phyloP scores from a whole-genome alignment of 805 yeast genomes.

The Barnettozyma populi region DNA sequence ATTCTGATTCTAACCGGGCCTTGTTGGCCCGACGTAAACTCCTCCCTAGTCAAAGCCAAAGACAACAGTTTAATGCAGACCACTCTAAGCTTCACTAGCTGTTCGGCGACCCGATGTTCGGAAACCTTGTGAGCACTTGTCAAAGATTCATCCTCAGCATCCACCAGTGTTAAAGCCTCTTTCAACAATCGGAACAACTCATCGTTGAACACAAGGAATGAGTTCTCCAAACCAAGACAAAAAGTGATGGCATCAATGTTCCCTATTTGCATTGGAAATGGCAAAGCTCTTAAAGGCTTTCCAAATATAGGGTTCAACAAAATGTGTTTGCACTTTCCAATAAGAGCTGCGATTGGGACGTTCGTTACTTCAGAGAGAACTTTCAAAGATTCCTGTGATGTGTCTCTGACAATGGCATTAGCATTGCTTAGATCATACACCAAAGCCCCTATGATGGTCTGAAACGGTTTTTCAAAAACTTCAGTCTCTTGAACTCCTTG shows the following conservation, averaged over 20 bases:
- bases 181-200: conserved; percentile 78
- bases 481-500: conserved; percentile 53
- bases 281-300: conserved; percentile 92
- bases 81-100: conserved; percentile 78
- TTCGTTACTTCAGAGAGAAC: conserved; percentile 65
- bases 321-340: conserved; percentile 77
- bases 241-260: conserved; percentile 96
- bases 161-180: conserved; percentile 91
- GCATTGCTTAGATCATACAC: conserved; percentile 93
- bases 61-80: conserved; percentile 84
- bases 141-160: conserved; percentile 94
- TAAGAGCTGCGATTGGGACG: conserved; percentile 66
- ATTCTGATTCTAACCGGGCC: conserved; percentile 79
- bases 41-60: conserved; percentile 78
- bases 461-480: conserved; percentile 64
- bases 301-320: conserved; percentile 92
- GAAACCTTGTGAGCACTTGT: conserved; percentile 81
- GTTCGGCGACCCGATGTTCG: conserved; percentile 86
- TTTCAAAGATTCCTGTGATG: conserved; percentile 66
- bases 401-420: conserved; percentile 72
- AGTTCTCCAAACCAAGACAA: conserved; percentile 73
- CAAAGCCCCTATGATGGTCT: conserved; percentile 77
- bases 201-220: conserved; percentile 82
- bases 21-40: conserved; percentile 67
- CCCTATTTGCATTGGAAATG: conserved; percentile 98